A percentile compares a stretch with the other conserved stretches of the same genome.
Conservation (phyloP, 208 protist species). For the Kentomonas sorsogonicus region DNA sequence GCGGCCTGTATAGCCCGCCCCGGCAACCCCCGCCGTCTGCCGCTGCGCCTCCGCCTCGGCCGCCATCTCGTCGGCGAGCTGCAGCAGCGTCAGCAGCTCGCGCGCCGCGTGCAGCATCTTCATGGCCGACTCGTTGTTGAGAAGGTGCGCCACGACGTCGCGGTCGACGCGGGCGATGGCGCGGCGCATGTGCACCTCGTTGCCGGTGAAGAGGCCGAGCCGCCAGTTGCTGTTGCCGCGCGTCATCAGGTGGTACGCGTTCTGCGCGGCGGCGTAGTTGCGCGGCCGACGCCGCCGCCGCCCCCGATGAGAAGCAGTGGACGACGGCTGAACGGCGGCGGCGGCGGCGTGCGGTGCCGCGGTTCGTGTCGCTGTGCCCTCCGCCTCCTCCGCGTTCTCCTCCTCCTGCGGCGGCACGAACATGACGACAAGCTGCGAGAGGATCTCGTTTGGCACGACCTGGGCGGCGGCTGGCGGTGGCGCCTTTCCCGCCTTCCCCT, state of each 20-base stretch:
- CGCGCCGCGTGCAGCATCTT: slow-evolving; percentile 56
- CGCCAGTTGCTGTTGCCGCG: slow-evolving; percentile 83
- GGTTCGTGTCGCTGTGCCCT: too few species aligned
- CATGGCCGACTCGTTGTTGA: slow-evolving; percentile 82
- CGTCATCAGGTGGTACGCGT: slow-evolving; percentile 69
- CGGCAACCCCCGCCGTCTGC: too few species aligned
- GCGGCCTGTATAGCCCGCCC: too few species aligned
- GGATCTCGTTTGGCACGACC: not conserved
- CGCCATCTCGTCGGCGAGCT: slow-evolving; percentile 11
- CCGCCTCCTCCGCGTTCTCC: too few species aligned
- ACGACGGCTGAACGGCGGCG: too few species aligned
- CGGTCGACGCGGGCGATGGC: slow-evolving; percentile 80
- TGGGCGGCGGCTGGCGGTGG: too few species aligned
- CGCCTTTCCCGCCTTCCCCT: too few species aligned
- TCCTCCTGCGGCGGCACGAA: slow-evolving; percentile 13
- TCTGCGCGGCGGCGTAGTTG: slow-evolving; percentile 34
- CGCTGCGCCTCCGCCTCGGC: not conserved
- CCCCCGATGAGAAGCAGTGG: too few species aligned
- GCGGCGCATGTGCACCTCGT: slow-evolving; percentile 85
- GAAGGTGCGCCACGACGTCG: slow-evolving; percentile 62
- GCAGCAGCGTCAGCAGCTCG: slow-evolving; percentile 44
- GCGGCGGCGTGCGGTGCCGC: too few species aligned
- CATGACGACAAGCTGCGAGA: slow-evolving; percentile 22
- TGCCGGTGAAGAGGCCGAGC: slow-evolving; percentile 75
- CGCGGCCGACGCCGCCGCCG: slow-evolving; percentile 29